Conservation (phyloP, 768 basidiomycete species). For the Amanita exitialis region DNA sequence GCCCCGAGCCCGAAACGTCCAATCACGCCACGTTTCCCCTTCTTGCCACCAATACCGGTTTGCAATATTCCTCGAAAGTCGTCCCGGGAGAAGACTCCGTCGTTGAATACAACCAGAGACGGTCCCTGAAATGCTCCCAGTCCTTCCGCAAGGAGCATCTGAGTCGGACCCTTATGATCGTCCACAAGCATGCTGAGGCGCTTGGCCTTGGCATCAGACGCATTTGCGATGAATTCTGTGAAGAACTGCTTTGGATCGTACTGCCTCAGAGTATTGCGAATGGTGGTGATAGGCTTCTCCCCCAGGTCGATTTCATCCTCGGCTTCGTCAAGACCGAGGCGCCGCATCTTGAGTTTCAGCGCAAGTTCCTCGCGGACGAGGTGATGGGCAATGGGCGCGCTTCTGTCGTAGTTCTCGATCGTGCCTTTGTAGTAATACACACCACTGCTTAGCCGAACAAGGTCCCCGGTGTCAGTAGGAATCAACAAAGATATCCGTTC, state of each 20-base stretch:
- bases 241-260: slow-evolving; percentile 34
- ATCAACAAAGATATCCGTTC: slow-evolving; percentile 21
- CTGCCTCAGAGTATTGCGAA: slow-evolving; percentile 28
- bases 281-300: slow-evolving; percentile 30
- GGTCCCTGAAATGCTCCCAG: slow-evolving; percentile 24
- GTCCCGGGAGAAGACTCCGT: slow-evolving; percentile 25
- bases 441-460: slow-evolving; percentile 19
- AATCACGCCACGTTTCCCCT: slow-evolving; percentile 24
- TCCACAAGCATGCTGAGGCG: slow-evolving; percentile 32
- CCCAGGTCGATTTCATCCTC: slow-evolving; percentile 29
- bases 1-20: slow-evolving; percentile 45
- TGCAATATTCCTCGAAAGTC: slow-evolving; percentile 38
- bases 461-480: slow-evolving; percentile 18
- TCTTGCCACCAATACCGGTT: slow-evolving; percentile 37
- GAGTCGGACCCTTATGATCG: slow-evolving; percentile 8
- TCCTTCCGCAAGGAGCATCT: slow-evolving; percentile 19
- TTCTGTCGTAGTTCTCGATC: slow-evolving; percentile 9
- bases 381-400: slow-evolving; percentile 18
- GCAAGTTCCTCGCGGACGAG: slow-evolving; percentile 22
- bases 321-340: slow-evolving; percentile 24
- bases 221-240: slow-evolving; percentile 45
- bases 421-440: slow-evolving; percentile 34
- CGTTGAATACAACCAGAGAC: slow-evolving; percentile 35
- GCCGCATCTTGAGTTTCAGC: slow-evolving; percentile 18
- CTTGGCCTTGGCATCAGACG: slow-evolving; percentile 36